Evolutionary conservation across 2,329 filamentous ascomycete genomes (phyloP).

Genomic region (Stagonosporopsis vannaccii): DNA sequence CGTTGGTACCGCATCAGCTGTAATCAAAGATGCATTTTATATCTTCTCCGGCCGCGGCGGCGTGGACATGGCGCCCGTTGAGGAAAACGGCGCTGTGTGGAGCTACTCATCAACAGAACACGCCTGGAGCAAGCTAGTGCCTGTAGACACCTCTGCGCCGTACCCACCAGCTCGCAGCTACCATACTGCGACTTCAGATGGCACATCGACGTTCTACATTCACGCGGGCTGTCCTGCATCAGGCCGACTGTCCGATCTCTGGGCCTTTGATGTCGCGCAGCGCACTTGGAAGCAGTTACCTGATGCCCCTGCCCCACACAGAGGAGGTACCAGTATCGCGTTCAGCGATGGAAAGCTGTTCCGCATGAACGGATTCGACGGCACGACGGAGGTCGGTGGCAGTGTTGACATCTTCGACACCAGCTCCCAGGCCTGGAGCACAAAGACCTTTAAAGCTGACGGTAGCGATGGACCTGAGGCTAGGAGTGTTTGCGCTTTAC

Average conservation of each 20-base stretch:
- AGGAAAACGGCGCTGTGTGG: slow-evolving; percentile 80
- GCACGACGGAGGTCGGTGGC: slow-evolving; percentile 72
- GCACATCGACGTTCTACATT: slow-evolving; percentile 73
- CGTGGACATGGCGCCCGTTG: slow-evolving; percentile 71
- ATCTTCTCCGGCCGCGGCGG: slow-evolving; percentile 82
- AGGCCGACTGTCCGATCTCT: slow-evolving; percentile 73
- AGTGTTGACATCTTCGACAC: slow-evolving; percentile 68
- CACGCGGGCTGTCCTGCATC: slow-evolving; percentile 76
- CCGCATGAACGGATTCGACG: slow-evolving; percentile 83
- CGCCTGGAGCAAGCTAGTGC: slow-evolving; percentile 71
- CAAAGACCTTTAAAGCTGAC: slow-evolving; percentile 51
- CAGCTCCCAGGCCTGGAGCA: slow-evolving; percentile 51
- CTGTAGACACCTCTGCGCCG: slow-evolving; percentile 56
- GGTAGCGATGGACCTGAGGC: slow-evolving; percentile 56
- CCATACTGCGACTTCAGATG: slow-evolving; percentile 71
- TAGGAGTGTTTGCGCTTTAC: slow-evolving; percentile 59
- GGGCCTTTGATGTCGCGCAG: slow-evolving; percentile 75
- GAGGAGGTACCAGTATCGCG: slow-evolving; percentile 73
- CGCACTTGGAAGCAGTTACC: slow-evolving; percentile 73
- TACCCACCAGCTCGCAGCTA: slow-evolving; percentile 73
- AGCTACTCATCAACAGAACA: slow-evolving; percentile 71
- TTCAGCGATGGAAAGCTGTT: slow-evolving; percentile 71
- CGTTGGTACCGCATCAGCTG: slow-evolving; percentile 75
- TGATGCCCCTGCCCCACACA: slow-evolving; percentile 69
- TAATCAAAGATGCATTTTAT: slow-evolving; percentile 75